Percentiles rank a stretch among this genome's conserved stretches.
Evolutionary conservation across 2,329 filamentous ascomycete species (phyloP).

Genomic region (Aspergillus ruber): DNA sequence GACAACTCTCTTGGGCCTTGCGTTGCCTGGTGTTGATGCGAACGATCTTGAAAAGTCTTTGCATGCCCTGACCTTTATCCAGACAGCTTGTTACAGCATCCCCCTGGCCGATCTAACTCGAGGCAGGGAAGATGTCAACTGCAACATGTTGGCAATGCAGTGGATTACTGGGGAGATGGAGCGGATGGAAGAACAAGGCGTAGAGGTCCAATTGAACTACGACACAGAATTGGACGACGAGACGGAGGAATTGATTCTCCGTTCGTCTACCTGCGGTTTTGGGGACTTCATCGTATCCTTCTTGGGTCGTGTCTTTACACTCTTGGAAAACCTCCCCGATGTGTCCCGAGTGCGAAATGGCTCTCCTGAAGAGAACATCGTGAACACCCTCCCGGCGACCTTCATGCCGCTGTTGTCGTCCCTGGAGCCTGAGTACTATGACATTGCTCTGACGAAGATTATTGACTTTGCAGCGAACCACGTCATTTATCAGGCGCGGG

Average conservation of each 20-base stretch:
- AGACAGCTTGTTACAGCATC: constrained; percentile 92
- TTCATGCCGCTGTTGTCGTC: constrained; percentile 86
- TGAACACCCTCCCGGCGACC: constrained; percentile 88
- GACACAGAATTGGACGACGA: constrained; percentile 72
- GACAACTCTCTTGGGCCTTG: constrained; percentile 85
- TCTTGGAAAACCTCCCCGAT: constrained; percentile 92
- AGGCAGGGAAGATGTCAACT: constrained; percentile 60
- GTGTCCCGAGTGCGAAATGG: constrained; percentile 79
- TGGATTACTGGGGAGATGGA: constrained; percentile 96
- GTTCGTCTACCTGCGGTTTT: constrained; percentile 90
- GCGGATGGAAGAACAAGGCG: constrained; percentile 81
- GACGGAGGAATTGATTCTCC: constrained; percentile 78
- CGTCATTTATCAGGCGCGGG: constrained; percentile 91
- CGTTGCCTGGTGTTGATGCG: constrained; percentile 90
- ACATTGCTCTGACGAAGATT: constrained; percentile 85
- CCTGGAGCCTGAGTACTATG: constrained; percentile 86
- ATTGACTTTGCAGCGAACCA: constrained; percentile 86
- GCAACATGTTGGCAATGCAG: constrained; percentile 72
- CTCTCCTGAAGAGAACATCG: constrained; percentile 92
- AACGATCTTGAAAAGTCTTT: constrained; percentile 97
- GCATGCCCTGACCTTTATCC: constrained; percentile 89
- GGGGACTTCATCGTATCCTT: constrained; percentile 88
- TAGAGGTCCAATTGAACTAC: constrained; percentile 81
- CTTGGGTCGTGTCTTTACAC: constrained; percentile 87
- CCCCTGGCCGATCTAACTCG: constrained; percentile 78